These are phyloP conservation scores for Gynostemma pentaphyllum DNA, from an alignment of 306 rosid genomes.

Conservation along the genomic window DNA sequence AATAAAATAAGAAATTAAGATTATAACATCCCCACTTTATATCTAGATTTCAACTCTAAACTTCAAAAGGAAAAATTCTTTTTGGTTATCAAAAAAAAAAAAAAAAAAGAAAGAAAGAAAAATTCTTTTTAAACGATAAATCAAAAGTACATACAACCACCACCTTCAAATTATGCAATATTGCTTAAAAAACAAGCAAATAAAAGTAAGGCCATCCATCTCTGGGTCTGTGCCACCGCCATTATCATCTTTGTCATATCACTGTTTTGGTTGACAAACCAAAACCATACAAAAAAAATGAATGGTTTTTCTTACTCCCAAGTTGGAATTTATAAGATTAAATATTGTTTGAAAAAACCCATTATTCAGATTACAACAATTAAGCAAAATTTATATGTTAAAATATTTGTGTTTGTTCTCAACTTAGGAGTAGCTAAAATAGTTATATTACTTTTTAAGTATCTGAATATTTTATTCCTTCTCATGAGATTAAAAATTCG, in stretches of 20 bases:
- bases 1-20: background rate
- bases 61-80: constrained; percentile 5
- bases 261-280: background rate
- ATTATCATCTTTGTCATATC: background rate
- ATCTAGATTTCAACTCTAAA: background rate
- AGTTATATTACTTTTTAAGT: too few relatives aligned
- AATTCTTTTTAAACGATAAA: background rate
- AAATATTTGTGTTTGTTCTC: too few relatives aligned
- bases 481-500: too few relatives aligned
- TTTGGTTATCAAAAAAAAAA: background rate
- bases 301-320: background rate
- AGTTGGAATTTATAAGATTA: background rate
- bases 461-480: too few relatives aligned
- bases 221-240: constrained; percentile 4
- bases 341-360: too few relatives aligned
- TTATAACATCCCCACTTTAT: background rate
- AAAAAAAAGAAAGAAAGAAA: too few relatives aligned
- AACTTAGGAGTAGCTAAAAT: too few relatives aligned
- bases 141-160: constrained; percentile 8
- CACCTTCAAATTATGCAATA: constrained; percentile 6
- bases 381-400: too few relatives aligned
- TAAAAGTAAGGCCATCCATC: too few relatives aligned
- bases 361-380: too few relatives aligned
- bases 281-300: background rate
- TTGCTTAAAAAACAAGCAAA: constrained; percentile 3